phyloP scores from a whole-genome alignment of 257 asterid species.

The Rhazya stricta region DNA sequence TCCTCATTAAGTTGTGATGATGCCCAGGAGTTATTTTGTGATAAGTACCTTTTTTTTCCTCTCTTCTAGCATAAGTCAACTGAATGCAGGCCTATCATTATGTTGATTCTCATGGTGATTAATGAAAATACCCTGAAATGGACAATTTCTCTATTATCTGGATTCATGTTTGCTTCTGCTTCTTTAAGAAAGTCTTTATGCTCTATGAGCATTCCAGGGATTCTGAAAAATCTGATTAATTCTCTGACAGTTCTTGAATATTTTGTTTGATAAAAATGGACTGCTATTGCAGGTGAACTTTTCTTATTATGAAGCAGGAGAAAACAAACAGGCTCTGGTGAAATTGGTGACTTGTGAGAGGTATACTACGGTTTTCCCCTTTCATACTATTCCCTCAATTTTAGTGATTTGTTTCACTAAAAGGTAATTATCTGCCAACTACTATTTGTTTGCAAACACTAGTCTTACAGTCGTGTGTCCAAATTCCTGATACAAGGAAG shows the following conservation, averaged over 20 bases:
- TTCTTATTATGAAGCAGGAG: slow-evolving; percentile 93
- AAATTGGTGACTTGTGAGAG: slow-evolving; percentile 91
- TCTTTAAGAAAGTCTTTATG: neutral
- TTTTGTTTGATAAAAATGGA: slow-evolving; percentile 6
- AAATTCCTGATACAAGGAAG: neutral
- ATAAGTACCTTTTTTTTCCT: too few species aligned
- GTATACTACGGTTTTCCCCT: slow-evolving; percentile 23
- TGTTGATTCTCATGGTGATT: neutral
- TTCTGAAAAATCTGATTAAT: neutral
- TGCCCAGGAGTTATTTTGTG: neutral
- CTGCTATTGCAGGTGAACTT: slow-evolving; percentile 66
- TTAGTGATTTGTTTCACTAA: neutral
- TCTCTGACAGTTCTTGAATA: neutral
- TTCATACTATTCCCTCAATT: neutral
- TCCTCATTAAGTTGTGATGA: neutral
- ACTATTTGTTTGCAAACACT: neutral
- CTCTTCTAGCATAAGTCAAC: too few species aligned
- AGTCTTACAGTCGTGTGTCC: slow-evolving; percentile 1
- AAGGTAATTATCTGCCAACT: neutral
- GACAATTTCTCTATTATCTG: neutral
- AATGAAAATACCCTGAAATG: neutral
- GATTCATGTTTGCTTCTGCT: neutral
- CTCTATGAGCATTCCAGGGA: neutral
- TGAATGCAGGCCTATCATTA: too few species aligned
- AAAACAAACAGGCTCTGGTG: slow-evolving; percentile 91